A percentile compares a stretch with the other conserved stretches of the same genome.
Evolutionary conservation across 768 basidiomycete genomes (phyloP).

Genomic region (Pisolithus orientalis): DNA sequence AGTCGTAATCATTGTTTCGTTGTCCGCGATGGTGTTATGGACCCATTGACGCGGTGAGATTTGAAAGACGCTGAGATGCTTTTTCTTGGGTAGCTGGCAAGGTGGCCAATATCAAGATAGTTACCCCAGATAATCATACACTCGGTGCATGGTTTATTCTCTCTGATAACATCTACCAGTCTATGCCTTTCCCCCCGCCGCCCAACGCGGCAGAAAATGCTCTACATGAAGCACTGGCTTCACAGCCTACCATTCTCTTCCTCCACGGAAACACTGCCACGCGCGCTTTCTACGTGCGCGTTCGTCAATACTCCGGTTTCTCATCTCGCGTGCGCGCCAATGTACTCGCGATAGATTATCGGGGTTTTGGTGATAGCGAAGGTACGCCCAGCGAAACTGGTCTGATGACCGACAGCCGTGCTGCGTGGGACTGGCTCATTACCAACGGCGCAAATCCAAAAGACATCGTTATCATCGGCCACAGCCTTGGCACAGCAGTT

Average conservation of each 20-base stretch:
- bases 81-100: conserved; percentile 53
- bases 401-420: conserved; percentile 61
- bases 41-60: background rate
- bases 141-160: conserved; percentile 86
- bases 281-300: conserved; percentile 59
- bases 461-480: conserved; percentile 72
- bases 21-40: background rate
- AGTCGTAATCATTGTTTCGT: conserved; percentile 16
- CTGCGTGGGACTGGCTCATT: conserved; percentile 77
- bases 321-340: conserved; percentile 64
- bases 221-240: conserved; percentile 47
- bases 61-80: background rate
- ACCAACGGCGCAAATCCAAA: conserved; percentile 48
- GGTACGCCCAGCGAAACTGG: conserved; percentile 75
- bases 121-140: conserved; percentile 69
- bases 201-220: conserved; percentile 31
- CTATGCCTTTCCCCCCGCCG: conserved; percentile 35
- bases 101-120: conserved; percentile 62
- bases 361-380: conserved; percentile 85
- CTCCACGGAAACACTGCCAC: conserved; percentile 89
- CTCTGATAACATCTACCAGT: conserved; percentile 57
- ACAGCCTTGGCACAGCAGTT: conserved; percentile 87
- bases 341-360: conserved; percentile 84
- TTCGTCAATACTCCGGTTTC: conserved; percentile 63
- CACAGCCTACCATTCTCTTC: conserved; percentile 78